Evolutionary conservation across 2,329 filamentous ascomycete genomes (phyloP).

Genomic region (Scedosporium dehoogii): DNA sequence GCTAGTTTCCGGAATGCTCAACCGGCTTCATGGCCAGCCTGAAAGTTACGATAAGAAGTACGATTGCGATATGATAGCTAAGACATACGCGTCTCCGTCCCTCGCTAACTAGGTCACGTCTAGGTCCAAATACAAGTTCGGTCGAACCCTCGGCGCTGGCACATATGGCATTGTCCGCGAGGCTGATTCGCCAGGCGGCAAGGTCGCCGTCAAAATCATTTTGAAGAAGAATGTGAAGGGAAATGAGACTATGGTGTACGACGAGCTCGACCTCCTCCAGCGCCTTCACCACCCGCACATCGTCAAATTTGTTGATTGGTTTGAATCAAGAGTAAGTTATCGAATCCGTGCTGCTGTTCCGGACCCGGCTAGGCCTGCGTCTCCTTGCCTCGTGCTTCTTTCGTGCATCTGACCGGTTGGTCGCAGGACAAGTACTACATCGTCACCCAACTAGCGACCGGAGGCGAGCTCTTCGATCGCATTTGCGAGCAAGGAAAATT

Average conservation of each 20-base stretch:
- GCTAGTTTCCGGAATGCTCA: slow-evolving; percentile 79
- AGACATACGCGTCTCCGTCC: background rate
- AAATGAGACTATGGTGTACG: slow-evolving; percentile 97
- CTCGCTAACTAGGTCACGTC: slow-evolving; percentile 15
- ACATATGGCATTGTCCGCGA: slow-evolving; percentile 98
- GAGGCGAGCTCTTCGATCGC: slow-evolving; percentile 92
- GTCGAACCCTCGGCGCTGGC: slow-evolving; percentile 85
- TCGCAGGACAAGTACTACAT: slow-evolving; percentile 97
- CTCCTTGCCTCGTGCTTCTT: background rate
- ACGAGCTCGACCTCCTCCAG: slow-evolving; percentile 91
- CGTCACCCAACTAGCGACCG: slow-evolving; percentile 89
- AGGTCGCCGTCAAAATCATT: slow-evolving; percentile 98
- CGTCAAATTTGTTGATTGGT: slow-evolving; percentile 97
- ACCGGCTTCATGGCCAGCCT: slow-evolving; percentile 91
- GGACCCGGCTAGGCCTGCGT: background rate
- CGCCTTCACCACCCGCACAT: slow-evolving; percentile 88
- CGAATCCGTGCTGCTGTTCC: background rate
- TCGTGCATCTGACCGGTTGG: background rate
- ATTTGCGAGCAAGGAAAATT: slow-evolving; percentile 98
- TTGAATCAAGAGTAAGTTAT: slow-evolving; percentile 76
- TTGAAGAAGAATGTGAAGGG: slow-evolving; percentile 98
- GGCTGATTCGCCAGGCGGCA: slow-evolving; percentile 71
- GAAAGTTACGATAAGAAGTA: slow-evolving; percentile 99
- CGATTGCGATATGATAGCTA: slow-evolving; percentile 15
- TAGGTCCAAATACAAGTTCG: slow-evolving; percentile 83